Evolutionary conservation across 768 basidiomycete species (phyloP), one percentile per base, ranked within the genome.

Genomic region (Coprinopsis cinerea): DNA sequence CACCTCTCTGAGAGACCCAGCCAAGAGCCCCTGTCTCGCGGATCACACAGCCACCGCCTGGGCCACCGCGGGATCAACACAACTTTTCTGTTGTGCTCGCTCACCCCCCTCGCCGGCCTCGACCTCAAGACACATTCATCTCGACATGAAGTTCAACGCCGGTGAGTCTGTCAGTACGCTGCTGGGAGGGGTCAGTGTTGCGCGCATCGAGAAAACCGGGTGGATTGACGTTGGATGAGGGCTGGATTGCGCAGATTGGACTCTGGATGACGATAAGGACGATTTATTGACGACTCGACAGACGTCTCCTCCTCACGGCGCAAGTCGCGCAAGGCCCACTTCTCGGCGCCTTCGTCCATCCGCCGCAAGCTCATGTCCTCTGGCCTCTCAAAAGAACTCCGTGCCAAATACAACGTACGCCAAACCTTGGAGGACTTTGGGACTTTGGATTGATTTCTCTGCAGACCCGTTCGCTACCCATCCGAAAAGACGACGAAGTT

Each of bases 281-380:
- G 66, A 53, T 70, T 75, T 55, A 75, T 55, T 53, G 53, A 51
- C 35, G 54, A 55, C 41, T 57, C 46, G 40, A 24, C 52, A 93
- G 92, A 89, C 65, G 81, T 88, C 64, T 90, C 92, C 57, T 90
- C 88, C 58, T 92, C 91, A 63, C 85, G 93, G 68, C 91, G 96
- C 82, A 98, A 97, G 83, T 82, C 86, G 63, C 92, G 93, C 77
- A 97, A 96, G 83, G 88, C 88, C 59, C 96, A 99, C 81, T 97
- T 98, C 73, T 78, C 78, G 47, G 95, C 95, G 36, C 91, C 95
- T 44, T 97, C 95, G 39, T 92, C 90, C 43, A 76, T 91, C 61
- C 90, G 95, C 69, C 86, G 96, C 69, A 93, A 90, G 75, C 93
- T 98, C 62, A 97, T 99, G 96, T 92, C 90, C 57, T 92, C 95